A percentile compares a stretch with the other conserved stretches of the same genome.
Evolutionary conservation across 2,329 filamentous ascomycete genomes (phyloP).

Genomic region (Talaromyces amestolkiae): DNA sequence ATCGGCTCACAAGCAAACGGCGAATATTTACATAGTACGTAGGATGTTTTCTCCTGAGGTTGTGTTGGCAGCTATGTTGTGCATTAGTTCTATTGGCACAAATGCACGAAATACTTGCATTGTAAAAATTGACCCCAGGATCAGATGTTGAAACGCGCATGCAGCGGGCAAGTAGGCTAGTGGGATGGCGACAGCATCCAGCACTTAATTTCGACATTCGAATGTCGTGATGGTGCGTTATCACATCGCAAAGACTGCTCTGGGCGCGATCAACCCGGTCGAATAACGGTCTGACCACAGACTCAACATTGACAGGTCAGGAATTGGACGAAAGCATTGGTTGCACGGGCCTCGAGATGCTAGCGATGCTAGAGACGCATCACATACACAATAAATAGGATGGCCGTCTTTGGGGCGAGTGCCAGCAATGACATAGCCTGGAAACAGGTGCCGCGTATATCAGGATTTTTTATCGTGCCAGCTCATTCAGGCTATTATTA

Average conservation of each 20-base stretch:
- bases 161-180: not conserved
- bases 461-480: not conserved
- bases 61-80: not conserved
- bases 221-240: not conserved
- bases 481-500: not conserved
- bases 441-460: not conserved
- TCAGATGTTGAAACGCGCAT: not conserved
- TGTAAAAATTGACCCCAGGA: not conserved
- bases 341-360: constrained; percentile 6
- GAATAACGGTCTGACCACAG: not conserved
- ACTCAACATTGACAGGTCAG: not conserved
- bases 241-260: not conserved
- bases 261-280: not conserved
- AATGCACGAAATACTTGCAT: not conserved
- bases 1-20: not conserved
- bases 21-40: not conserved
- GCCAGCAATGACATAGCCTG: not conserved
- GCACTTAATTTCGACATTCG: not conserved
- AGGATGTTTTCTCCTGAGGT: not conserved
- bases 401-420: not conserved
- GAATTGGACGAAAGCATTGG: not conserved
- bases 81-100: not conserved
- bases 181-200: not conserved
- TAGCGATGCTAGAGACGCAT: not conserved
- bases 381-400: not conserved